A percentile compares a stretch with the other conserved stretches of the same genome.
Evolutionary conservation across 345 rosid species (phyloP).

Genomic region (Hypericum perforatum): DNA sequence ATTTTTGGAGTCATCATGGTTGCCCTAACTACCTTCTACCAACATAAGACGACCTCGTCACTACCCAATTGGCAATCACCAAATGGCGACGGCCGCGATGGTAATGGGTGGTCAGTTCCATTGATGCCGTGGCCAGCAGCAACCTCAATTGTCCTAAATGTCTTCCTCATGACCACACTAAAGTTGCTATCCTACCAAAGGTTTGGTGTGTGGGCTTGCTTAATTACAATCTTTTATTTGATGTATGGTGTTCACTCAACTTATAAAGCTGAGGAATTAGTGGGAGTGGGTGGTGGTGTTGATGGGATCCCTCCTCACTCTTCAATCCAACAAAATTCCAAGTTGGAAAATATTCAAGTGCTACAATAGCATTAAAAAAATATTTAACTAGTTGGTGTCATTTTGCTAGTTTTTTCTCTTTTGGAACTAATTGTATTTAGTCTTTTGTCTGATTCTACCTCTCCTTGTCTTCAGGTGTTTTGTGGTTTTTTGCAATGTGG

Average conservation of each 20-base stretch:
- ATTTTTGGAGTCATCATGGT: slow-evolving; percentile 33
- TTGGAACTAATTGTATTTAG: neutral
- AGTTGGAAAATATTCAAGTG: slow-evolving; percentile 35
- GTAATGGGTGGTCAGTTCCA: slow-evolving; percentile 64
- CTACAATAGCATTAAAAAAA: slow-evolving; percentile 12
- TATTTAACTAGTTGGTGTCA: neutral
- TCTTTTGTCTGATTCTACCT: neutral
- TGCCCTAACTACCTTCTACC: slow-evolving; percentile 38
- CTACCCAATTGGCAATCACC: too few relatives aligned
- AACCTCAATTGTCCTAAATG: slow-evolving; percentile 56
- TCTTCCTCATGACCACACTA: slow-evolving; percentile 61
- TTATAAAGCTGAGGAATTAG: slow-evolving; percentile 67
- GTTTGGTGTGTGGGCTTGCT: slow-evolving; percentile 63
- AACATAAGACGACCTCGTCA: slow-evolving; percentile 22
- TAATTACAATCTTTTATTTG: slow-evolving; percentile 57
- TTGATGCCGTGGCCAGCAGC: slow-evolving; percentile 94
- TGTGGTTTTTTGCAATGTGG: too few relatives aligned
- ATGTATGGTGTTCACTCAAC: slow-evolving; percentile 85
- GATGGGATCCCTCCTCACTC: slow-evolving; percentile 10
- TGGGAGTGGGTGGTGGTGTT: slow-evolving; percentile 7
- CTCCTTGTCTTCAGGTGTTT: too few relatives aligned
- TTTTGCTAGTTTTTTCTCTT: neutral
- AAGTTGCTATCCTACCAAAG: slow-evolving; percentile 49
- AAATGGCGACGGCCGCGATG: slow-evolving; percentile 4
- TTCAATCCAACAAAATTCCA: slow-evolving; percentile 21